Percentiles rank a stretch among this genome's conserved stretches.
Evolutionary conservation across 1,139 yeast species (phyloP).

Genomic region (Hansenula lynferdii): DNA sequence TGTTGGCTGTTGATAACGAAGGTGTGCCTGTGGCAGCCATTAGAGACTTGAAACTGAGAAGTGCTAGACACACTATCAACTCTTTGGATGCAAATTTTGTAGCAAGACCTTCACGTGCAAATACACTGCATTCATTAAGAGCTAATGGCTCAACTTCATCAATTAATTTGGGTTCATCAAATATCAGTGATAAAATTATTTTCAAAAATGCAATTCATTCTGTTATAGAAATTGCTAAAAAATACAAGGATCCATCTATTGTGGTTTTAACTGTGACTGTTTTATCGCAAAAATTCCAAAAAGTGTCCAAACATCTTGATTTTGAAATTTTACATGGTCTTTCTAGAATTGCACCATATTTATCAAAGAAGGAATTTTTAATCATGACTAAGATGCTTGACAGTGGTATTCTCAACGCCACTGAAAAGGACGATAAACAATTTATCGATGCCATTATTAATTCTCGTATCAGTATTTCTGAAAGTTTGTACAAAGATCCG

Average conservation of each 20-base stretch:
- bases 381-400: conserved; percentile 45
- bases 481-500: conserved; percentile 33
- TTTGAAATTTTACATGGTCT: conserved; percentile 45
- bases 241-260: conserved; percentile 69
- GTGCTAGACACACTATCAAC: conserved; percentile 19
- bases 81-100: conserved; percentile 3
- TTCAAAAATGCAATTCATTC: conserved; percentile 67
- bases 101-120: conserved; percentile 13
- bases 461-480: conserved; percentile 52
- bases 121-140: conserved; percentile 14
- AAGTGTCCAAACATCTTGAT: conserved; percentile 34
- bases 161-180: conserved; percentile 1
- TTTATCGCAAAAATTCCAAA: conserved; percentile 71
- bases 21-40: conserved; percentile 27
- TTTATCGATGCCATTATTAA: conserved; percentile 35
- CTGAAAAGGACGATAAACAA: conserved; percentile 27
- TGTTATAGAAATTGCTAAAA: conserved; percentile 63
- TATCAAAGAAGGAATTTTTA: conserved; percentile 48
- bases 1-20: conserved; percentile 55
- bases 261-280: conserved; percentile 81
- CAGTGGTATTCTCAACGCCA: conserved; percentile 30
- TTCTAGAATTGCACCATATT: conserved; percentile 45
- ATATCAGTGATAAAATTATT: conserved; percentile 18
- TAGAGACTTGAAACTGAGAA: conserved; percentile 30
- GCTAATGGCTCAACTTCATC: conserved; percentile 3